A percentile compares a stretch with the other conserved stretches of the same genome.
Conservation (phyloP, 2,329 filamentous ascomycete species). For the Orbilia javanica region DNA sequence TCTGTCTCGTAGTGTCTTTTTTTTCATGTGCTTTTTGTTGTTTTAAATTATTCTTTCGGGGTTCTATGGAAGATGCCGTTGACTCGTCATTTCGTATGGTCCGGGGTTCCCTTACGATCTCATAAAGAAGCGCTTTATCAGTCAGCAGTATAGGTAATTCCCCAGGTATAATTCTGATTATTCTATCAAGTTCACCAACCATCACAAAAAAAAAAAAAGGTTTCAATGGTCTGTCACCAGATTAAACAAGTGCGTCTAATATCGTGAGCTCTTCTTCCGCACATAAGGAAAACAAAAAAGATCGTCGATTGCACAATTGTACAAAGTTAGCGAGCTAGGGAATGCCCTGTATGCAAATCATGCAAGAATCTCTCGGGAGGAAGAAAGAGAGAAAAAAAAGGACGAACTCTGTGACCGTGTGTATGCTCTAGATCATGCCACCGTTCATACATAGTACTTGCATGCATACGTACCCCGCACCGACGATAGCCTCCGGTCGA, state of each 20-base stretch:
- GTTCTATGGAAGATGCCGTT: background rate
- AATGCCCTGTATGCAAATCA: background rate
- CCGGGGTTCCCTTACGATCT: background rate
- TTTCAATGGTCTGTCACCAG: background rate
- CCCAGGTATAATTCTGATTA: background rate
- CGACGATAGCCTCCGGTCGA: background rate
- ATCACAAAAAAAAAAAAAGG: no score
- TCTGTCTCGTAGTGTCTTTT: background rate
- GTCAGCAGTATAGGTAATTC: no score
- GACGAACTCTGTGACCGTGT: conserved; percentile 5
- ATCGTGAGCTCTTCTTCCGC: background rate
- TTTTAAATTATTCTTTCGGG: background rate
- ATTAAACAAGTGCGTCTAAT: background rate
- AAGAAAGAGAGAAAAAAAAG: no score
- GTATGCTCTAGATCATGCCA: conserved; percentile 4
- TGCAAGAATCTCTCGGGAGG: no score
- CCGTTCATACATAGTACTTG: background rate
- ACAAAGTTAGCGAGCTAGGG: background rate
- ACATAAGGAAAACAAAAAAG: background rate
- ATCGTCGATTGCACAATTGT: background rate
- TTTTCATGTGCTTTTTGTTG: conserved; percentile 1
- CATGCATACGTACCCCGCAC: conserved; percentile 14
- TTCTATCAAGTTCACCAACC: no score
- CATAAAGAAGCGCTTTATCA: background rate
- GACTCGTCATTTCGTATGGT: background rate